Percentiles rank a stretch among this genome's conserved stretches.
Evolutionary conservation across 2,329 filamentous ascomycete species (phyloP).

Genomic region (Penicillium nordicum): DNA sequence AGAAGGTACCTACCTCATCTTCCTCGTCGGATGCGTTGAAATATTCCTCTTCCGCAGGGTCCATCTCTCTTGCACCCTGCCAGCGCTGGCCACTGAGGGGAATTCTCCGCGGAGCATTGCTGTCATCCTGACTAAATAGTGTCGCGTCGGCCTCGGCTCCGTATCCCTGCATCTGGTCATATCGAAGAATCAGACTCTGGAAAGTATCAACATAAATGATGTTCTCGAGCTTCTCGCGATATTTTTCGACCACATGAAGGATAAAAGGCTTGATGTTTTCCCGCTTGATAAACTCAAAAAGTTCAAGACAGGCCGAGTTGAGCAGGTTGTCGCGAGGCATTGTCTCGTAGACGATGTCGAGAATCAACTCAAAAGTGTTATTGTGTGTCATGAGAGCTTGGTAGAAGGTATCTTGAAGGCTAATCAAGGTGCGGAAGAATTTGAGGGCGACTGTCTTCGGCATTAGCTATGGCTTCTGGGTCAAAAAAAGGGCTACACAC

Average conservation of each 20-base stretch:
- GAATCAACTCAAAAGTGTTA: constrained; percentile 75
- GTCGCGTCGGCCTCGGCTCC: constrained; percentile 59
- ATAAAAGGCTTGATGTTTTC: constrained; percentile 79
- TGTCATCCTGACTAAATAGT: constrained; percentile 69
- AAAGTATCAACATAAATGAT: constrained; percentile 87
- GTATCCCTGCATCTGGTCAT: constrained; percentile 73
- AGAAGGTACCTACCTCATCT: constrained; percentile 54
- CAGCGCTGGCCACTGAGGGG: constrained; percentile 59
- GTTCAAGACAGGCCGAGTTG: constrained; percentile 87
- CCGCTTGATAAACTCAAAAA: constrained; percentile 86
- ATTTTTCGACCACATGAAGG: constrained; percentile 77
- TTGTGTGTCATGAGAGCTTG: constrained; percentile 79
- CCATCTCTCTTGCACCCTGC: constrained; percentile 74
- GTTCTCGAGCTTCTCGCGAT: constrained; percentile 69
- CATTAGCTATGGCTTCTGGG: neutral
- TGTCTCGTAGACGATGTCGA: constrained; percentile 78
- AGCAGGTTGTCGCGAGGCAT: constrained; percentile 91
- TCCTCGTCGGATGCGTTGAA: constrained; percentile 88
- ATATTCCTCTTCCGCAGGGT: constrained; percentile 85
- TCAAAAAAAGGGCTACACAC: constrained; percentile 29
- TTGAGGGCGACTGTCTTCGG: constrained; percentile 69
- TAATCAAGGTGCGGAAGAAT: constrained; percentile 84
- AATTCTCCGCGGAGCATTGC: constrained; percentile 46
- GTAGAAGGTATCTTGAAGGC: constrained; percentile 87
- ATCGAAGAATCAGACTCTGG: constrained; percentile 67